Evolutionary conservation across 1,284 basidiomycete species (phyloP).

Genomic region (Albatrellus sp.): DNA sequence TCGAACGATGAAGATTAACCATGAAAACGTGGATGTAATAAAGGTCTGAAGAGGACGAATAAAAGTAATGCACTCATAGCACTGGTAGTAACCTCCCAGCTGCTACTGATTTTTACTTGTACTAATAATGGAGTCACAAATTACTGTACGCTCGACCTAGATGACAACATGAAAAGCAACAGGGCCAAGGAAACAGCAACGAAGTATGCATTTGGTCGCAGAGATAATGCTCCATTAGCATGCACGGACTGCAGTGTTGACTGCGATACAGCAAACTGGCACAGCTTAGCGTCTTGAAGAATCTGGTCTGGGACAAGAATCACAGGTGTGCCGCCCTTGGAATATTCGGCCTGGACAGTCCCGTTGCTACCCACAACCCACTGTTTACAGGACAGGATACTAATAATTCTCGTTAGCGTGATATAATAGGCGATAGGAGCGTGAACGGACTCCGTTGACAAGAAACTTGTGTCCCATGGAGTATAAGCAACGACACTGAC

Average conservation of each 20-base stretch:
- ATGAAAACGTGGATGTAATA: too few species aligned
- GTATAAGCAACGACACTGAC: conserved; percentile 42
- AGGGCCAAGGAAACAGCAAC: neutral
- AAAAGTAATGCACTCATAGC: too few species aligned
- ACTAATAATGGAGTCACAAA: too few species aligned
- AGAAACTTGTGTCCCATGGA: conserved; percentile 30
- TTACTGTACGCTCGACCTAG: neutral
- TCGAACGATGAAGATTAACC: too few species aligned
- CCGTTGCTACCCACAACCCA: conserved; percentile 54
- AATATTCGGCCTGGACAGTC: conserved; percentile 44
- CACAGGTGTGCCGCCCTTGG: conserved; percentile 42
- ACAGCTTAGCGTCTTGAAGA: conserved; percentile 29
- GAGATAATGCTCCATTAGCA: too few species aligned
- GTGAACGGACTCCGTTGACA: conserved; percentile 39
- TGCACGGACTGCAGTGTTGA: too few species aligned
- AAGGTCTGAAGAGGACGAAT: too few species aligned
- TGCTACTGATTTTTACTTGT: too few species aligned
- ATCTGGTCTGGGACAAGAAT: conserved; percentile 32
- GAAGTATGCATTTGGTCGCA: neutral
- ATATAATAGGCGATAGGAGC: conserved; percentile 1
- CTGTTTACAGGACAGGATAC: conserved; percentile 49
- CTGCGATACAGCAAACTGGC: conserved; percentile 11
- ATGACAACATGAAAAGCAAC: neutral
- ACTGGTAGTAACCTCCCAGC: too few species aligned
- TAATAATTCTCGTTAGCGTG: conserved; percentile 14